phyloP scores from a whole-genome alignment of 352 stramenopile genomes.

The Pythium rhizo-oryzae region DNA sequence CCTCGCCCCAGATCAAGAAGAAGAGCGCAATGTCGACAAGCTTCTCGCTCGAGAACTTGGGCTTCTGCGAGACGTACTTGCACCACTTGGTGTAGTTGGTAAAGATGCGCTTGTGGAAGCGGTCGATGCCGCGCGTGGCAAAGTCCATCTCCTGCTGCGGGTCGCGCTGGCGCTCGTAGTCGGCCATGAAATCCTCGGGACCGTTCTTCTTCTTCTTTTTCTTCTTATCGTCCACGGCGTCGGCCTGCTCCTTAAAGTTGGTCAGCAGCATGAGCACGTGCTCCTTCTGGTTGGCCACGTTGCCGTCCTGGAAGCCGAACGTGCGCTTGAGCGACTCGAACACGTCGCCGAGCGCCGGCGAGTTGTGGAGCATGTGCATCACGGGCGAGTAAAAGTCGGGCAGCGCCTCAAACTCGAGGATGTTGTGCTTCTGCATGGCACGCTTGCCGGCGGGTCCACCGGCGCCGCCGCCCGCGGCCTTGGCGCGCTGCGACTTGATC shows the following conservation, averaged over 20 bases:
- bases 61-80: conserved; percentile 85
- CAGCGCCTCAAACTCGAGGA: conserved; percentile 43
- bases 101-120: conserved; percentile 78
- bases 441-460: neutral
- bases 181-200: conserved; percentile 29
- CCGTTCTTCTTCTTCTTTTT: conserved; percentile 38
- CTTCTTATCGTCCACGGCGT: conserved; percentile 22
- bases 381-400: conserved; percentile 41
- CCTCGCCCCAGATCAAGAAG: conserved; percentile 87
- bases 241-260: conserved; percentile 49
- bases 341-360: conserved; percentile 34
- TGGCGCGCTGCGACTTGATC: conserved; percentile 43
- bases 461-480: conserved; percentile 23
- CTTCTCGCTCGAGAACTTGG: conserved; percentile 75
- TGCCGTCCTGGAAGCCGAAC: conserved; percentile 92
- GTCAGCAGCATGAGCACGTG: conserved; percentile 47
- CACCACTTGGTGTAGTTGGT: conserved; percentile 90
- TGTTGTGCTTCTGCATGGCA: conserved; percentile 41
- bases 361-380: conserved; percentile 38
- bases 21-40: conserved; percentile 82
- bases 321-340: conserved; percentile 90
- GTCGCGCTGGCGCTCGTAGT: conserved; percentile 42
- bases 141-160: conserved; percentile 72
- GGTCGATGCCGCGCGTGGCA: conserved; percentile 74
- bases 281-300: conserved; percentile 45